Evolutionary conservation across 78 protist genomes (phyloP), one percentile per base, ranked within the genome.

Genomic region (Dictyostelium purpureum): DNA sequence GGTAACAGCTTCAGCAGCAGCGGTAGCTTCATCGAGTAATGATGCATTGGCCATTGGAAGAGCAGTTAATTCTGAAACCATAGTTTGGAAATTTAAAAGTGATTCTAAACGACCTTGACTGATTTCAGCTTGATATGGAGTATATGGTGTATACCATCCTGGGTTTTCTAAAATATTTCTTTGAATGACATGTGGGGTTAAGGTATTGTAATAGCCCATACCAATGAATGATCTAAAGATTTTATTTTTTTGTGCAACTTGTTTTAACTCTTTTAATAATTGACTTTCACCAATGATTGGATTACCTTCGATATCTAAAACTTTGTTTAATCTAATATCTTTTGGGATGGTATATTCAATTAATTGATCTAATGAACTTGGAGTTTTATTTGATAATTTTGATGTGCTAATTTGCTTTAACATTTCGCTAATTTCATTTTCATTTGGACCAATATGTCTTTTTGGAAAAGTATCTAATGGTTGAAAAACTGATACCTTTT

Each of bases 131-230:
- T 98, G 99, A 94, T 99, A 99, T 31, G 99, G 99, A 12, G 99
- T 99, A 97, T 99, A 99, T 66, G 98, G 98, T 33, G 99, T 99
- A 97, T 99, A 99, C 99, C 99, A 99, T n/a, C 96, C 98, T 35
- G 99, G 99, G 82, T 96, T 97, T 83, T 99, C 99, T 63, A 99
- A 35, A 24, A 99, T 70, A 88, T 97, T 98, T 65, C 99, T 91
- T 79, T 96, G 96, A 77, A 99, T 97, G 31, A 98, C 99, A 18
- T 87, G 49, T 37, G 99, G 99, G 3, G 92, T 75, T 61, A 96
- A 33, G 31, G 98, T 94, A 67, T 56, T 91, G 51, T 83, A 88
- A 76, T 79, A 91, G 0, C 98, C 97, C 96, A 87, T 87, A 51
- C 98, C 97, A 37, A 95, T 93, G 79, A 82, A 95, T 24, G 95